These are phyloP conservation scores for Cochlearia excelsa DNA, from an alignment of 345 rosid species.

Conservation along the genomic window DNA sequence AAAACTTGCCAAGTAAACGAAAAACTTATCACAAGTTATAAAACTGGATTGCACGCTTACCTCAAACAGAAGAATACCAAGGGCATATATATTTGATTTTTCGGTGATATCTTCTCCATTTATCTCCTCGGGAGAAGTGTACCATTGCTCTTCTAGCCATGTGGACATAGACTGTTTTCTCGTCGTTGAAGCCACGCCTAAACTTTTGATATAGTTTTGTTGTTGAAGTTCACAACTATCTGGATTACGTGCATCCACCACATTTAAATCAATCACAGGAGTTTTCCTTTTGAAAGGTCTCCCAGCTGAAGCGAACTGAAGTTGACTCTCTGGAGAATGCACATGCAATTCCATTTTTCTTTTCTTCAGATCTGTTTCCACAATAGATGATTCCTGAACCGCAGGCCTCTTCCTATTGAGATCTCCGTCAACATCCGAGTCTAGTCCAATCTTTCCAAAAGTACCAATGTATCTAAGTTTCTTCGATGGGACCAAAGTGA, in stretches of 20 bases:
- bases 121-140: conserved; percentile 58
- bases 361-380: conserved; percentile 39
- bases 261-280: conserved; percentile 28
- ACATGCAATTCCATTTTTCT: conserved; percentile 36
- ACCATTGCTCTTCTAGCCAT: conserved; percentile 63
- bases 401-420: conserved; percentile 42
- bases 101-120: conserved; percentile 41
- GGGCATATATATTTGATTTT: conserved; percentile 62
- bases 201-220: conserved; percentile 30
- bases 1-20: not conserved
- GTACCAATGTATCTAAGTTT: conserved; percentile 52
- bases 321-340: conserved; percentile 26
- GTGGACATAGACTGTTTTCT: conserved; percentile 35
- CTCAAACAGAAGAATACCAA: conserved; percentile 83
- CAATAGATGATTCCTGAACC: conserved; percentile 32
- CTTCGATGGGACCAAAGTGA: conserved; percentile 46
- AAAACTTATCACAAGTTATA: not conserved
- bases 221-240: conserved; percentile 34
- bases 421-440: conserved; percentile 33
- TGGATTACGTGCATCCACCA: conserved; percentile 34
- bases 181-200: conserved; percentile 24
- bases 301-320: conserved; percentile 34
- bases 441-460: conserved; percentile 37
- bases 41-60: conserved; percentile 33
- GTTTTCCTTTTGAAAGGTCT: conserved; percentile 29